These are phyloP conservation scores for Citrus australasica DNA, from an alignment of 345 rosid species.

Conservation along the genomic window DNA sequence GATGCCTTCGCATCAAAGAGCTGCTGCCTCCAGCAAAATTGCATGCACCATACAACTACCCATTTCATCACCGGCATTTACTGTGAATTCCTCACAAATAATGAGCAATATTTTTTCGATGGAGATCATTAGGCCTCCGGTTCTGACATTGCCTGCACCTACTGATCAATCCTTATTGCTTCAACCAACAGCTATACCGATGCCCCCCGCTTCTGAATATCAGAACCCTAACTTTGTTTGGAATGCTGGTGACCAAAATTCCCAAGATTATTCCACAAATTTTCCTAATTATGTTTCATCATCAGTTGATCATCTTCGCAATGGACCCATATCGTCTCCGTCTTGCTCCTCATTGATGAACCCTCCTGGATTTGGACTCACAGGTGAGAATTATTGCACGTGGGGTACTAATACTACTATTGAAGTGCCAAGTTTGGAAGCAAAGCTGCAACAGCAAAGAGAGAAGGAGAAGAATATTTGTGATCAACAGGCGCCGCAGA, in stretches of 20 bases:
- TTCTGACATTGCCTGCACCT: conserved; percentile 11
- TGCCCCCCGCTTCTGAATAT: background rate
- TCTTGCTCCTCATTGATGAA: conserved; percentile 13
- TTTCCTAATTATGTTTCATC: conserved; percentile 6
- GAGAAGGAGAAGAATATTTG: background rate
- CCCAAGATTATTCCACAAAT: conserved; percentile 15
- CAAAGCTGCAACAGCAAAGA: background rate
- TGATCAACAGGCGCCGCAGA: background rate
- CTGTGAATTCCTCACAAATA: conserved; percentile 1
- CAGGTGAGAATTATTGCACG: conserved; percentile 18
- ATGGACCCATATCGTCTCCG: conserved; percentile 12
- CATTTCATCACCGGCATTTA: conserved; percentile 11
- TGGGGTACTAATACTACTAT: conserved; percentile 8
- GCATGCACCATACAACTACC: background rate
- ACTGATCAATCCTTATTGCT: background rate
- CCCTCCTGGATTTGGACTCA: conserved; percentile 8
- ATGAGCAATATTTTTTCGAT: background rate
- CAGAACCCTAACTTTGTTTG: conserved; percentile 18
- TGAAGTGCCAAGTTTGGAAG: conserved; percentile 13
- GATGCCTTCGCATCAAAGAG: conserved; percentile 27
- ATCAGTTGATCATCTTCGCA: conserved; percentile 7
- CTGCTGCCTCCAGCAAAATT: conserved; percentile 11
- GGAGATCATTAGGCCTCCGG: conserved; percentile 17
- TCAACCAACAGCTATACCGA: conserved; percentile 5
- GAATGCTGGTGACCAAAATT: conserved; percentile 12